Conservation (phyloP, 495 filamentous ascomycete genomes). For the Oidiodendron maius region DNA sequence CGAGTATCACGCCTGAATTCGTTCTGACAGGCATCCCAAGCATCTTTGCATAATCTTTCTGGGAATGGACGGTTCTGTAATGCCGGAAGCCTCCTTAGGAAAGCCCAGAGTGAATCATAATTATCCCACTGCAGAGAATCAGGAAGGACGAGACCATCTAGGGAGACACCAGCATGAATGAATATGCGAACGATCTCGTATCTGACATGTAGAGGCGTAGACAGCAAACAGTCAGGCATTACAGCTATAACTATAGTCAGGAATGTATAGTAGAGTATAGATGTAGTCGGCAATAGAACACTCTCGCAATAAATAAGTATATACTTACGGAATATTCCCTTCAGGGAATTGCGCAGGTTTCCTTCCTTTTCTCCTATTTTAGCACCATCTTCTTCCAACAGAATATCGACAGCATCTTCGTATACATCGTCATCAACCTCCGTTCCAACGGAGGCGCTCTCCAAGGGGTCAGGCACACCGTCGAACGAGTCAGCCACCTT, state of each 20-base stretch:
- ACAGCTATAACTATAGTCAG: neutral
- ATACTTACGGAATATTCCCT: conserved; percentile 17
- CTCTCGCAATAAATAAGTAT: neutral
- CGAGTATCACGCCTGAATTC: neutral
- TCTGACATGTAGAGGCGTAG: conserved; percentile 1
- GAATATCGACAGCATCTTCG: conserved; percentile 7
- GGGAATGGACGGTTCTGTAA: conserved; percentile 14
- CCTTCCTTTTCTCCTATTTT: neutral
- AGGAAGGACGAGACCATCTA: conserved; percentile 6
- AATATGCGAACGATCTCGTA: conserved; percentile 20
- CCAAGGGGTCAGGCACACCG: neutral
- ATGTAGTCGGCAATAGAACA: too few species aligned
- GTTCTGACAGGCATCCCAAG: conserved; percentile 7
- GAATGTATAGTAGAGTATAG: neutral
- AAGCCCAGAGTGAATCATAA: conserved; percentile 15
- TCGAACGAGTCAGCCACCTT: neutral
- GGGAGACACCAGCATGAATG: conserved; percentile 8
- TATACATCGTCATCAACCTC: conserved; percentile 8
- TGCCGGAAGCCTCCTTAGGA: conserved; percentile 6
- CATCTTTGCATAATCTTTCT: conserved; percentile 5
- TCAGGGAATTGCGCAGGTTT: neutral
- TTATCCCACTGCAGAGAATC: neutral
- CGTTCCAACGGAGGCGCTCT: neutral
- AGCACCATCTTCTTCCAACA: neutral
- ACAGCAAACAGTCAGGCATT: neutral